These are phyloP conservation scores for Amanita rubescens DNA, from an alignment of 768 basidiomycete species.

Conservation along the genomic window DNA sequence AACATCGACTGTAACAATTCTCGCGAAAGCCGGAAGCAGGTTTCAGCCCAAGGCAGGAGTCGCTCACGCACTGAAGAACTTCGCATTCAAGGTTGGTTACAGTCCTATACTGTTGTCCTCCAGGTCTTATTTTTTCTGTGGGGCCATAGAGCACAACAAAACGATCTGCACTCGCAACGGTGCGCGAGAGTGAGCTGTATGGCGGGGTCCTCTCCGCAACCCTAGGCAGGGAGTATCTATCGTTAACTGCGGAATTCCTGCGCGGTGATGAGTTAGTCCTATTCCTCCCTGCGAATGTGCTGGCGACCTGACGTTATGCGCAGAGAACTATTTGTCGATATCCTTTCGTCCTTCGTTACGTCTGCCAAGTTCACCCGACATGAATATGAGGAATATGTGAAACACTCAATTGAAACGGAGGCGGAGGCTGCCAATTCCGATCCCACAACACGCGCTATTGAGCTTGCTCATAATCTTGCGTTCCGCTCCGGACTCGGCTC, in stretches of 20 bases:
- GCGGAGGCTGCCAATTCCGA: slow-evolving; percentile 49
- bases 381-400: slow-evolving; percentile 69
- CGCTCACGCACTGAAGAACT: slow-evolving; percentile 94
- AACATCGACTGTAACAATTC: slow-evolving; percentile 79
- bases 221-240: slow-evolving; percentile 83
- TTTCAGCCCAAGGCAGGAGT: slow-evolving; percentile 86
- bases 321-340: slow-evolving; percentile 57
- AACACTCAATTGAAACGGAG: slow-evolving; percentile 66
- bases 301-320: neutral
- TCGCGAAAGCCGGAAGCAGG: slow-evolving; percentile 89
- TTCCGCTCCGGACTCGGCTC: slow-evolving; percentile 94
- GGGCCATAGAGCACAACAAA: slow-evolving; percentile 66
- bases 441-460: slow-evolving; percentile 67
- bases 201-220: slow-evolving; percentile 86
- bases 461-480: slow-evolving; percentile 82
- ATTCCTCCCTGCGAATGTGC: neutral
- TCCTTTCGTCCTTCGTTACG: slow-evolving; percentile 78
- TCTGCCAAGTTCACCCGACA: slow-evolving; percentile 77
- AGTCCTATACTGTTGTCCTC: neutral
- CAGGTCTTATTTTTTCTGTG: neutral
- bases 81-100: slow-evolving; percentile 88
- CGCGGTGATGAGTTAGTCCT: slow-evolving; percentile 88
- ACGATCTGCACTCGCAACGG: slow-evolving; percentile 83
- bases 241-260: slow-evolving; percentile 91
- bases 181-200: slow-evolving; percentile 89